These are phyloP conservation scores for Begonia loranthoides DNA, from an alignment of 306 rosid genomes.

Conservation along the genomic window DNA sequence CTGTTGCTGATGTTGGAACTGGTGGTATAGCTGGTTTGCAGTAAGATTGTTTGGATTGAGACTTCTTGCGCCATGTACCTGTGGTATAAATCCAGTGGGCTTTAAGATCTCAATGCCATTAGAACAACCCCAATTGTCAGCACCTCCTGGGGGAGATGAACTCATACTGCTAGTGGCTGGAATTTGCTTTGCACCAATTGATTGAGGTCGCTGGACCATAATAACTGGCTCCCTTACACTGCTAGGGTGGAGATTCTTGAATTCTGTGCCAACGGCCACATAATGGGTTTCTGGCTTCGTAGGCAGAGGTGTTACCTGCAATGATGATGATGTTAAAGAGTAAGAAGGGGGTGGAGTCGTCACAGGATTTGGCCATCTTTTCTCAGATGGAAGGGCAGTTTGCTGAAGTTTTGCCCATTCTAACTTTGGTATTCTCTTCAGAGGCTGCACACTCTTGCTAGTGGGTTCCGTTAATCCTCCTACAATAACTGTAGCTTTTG, in stretches of 20 bases:
- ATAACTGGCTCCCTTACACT: slow-evolving; percentile 57
- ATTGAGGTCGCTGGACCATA: slow-evolving; percentile 77
- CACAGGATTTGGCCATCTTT: slow-evolving; percentile 54
- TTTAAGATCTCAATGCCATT: slow-evolving; percentile 40
- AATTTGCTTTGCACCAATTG: slow-evolving; percentile 44
- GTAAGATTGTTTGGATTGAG: slow-evolving; percentile 40
- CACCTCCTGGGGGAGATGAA: slow-evolving; percentile 64
- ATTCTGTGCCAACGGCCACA: slow-evolving; percentile 44
- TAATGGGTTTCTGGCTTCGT: slow-evolving; percentile 52
- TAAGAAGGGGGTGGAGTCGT: slow-evolving; percentile 50
- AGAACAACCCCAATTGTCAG: slow-evolving; percentile 56
- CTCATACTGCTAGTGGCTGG: slow-evolving; percentile 44
- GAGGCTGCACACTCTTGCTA: slow-evolving; percentile 48
- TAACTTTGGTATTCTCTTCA: slow-evolving; percentile 53
- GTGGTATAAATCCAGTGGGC: slow-evolving; percentile 48
- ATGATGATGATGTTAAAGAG: slow-evolving; percentile 45
- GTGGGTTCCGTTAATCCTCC: slow-evolving; percentile 49
- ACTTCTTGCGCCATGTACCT: slow-evolving; percentile 41
- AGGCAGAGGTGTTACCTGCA: slow-evolving; percentile 42
- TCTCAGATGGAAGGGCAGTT: slow-evolving; percentile 35
- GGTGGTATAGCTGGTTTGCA: slow-evolving; percentile 68
- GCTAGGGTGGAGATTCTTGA: slow-evolving; percentile 53
- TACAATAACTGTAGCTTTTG: slow-evolving; percentile 36
- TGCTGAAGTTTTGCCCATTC: slow-evolving; percentile 75
- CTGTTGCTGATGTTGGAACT: slow-evolving; percentile 55